Conservation (phyloP, 192 early-diverging fungal genomes). For the Cetraspora pellucida region DNA sequence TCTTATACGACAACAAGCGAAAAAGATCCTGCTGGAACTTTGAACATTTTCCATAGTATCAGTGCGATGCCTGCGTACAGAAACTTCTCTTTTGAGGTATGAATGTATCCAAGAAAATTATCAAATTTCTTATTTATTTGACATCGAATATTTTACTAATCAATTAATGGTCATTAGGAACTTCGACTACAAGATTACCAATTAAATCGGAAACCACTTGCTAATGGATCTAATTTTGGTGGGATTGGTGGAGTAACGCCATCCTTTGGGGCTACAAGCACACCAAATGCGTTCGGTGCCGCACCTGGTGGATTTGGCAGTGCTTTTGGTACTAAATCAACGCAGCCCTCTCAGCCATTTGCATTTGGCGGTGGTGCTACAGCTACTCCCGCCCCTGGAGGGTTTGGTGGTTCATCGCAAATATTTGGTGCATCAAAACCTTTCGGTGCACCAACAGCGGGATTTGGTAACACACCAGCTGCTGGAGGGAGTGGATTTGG, state of each 20-base stretch:
- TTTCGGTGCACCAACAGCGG: slow-evolving; percentile 36
- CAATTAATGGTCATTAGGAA: slow-evolving; percentile 50
- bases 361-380: slow-evolving; percentile 46
- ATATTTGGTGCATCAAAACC: neutral
- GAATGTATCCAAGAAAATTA: neutral
- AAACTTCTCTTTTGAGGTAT: slow-evolving; percentile 79
- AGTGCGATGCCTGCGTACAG: slow-evolving; percentile 87
- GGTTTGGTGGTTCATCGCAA: slow-evolving; percentile 40
- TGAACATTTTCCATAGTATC: slow-evolving; percentile 68
- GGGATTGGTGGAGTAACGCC: slow-evolving; percentile 30
- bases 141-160: neutral
- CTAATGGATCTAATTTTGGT: neutral
- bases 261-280: slow-evolving; percentile 17
- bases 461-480: slow-evolving; percentile 3
- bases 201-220: slow-evolving; percentile 68
- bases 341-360: slow-evolving; percentile 51
- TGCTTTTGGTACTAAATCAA: slow-evolving; percentile 43
- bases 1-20: slow-evolving; percentile 57
- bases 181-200: slow-evolving; percentile 87
- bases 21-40: slow-evolving; percentile 52
- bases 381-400: slow-evolving; percentile 42
- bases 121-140: neutral
- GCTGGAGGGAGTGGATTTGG: neutral
- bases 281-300: slow-evolving; percentile 34
- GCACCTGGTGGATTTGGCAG: neutral